These are phyloP conservation scores for Diaporthe citriasiana DNA, from an alignment of 2,329 filamentous ascomycete species.

Conservation along the genomic window DNA sequence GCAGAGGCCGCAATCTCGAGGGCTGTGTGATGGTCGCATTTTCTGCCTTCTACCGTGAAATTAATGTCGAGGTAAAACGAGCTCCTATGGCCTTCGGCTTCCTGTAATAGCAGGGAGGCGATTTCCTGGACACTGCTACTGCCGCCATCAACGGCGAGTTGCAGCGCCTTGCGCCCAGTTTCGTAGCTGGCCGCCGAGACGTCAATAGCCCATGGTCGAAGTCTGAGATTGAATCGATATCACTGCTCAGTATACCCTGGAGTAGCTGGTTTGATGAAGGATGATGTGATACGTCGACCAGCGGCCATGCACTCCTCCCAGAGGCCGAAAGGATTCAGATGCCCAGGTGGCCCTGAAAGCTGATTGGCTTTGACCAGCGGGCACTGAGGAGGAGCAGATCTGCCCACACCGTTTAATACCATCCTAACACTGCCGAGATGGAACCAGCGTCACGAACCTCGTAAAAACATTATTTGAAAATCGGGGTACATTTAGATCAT, in stretches of 20 bases:
- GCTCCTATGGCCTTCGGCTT: neutral
- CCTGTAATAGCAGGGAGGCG: neutral
- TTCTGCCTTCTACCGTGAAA: too few species aligned
- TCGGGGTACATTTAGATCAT: too few species aligned
- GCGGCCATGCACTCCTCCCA: neutral
- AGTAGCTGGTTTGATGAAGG: neutral
- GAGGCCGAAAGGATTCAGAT: neutral
- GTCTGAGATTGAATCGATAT: neutral
- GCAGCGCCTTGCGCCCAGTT: neutral
- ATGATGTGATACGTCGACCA: neutral
- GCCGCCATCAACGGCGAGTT: neutral
- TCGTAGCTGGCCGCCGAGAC: neutral
- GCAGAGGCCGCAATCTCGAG: neutral
- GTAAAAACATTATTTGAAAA: too few species aligned
- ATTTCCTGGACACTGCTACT: neutral
- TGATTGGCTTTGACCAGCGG: neutral
- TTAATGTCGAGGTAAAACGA: neutral
- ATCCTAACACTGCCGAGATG: too few species aligned
- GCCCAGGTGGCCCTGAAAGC: neutral
- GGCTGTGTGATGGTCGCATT: neutral
- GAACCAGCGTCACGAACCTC: too few species aligned
- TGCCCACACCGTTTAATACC: too few species aligned
- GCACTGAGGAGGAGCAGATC: neutral
- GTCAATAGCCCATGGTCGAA: neutral
- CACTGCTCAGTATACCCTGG: neutral